Percentiles rank a stretch among this genome's conserved stretches.
Evolutionary conservation across 306 rosid species (phyloP).

Genomic region (Acacia crassicarpa): DNA sequence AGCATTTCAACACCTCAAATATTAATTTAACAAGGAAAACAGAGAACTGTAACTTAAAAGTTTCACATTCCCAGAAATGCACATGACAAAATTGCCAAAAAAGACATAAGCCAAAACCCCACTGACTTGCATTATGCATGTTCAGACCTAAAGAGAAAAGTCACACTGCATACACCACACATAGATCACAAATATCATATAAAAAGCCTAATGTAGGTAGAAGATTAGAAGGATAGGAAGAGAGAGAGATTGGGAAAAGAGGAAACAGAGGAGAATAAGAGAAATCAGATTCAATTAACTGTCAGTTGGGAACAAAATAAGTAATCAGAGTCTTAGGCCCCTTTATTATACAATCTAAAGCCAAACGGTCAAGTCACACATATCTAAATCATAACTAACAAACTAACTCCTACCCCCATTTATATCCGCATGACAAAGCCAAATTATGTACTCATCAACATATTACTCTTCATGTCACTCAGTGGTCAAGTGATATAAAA

Average conservation of each 20-base stretch:
- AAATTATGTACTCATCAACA: neutral
- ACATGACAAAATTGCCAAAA: conserved; percentile 22
- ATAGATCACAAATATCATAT: too few relatives aligned
- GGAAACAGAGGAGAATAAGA: too few relatives aligned
- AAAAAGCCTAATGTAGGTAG: too few relatives aligned
- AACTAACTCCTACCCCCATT: neutral
- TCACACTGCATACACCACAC: too few relatives aligned
- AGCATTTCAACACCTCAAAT: conserved; percentile 18
- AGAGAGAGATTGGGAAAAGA: too few relatives aligned
- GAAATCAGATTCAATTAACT: too few relatives aligned
- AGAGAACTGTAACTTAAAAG: neutral
- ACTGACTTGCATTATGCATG: neutral
- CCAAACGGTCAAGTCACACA: too few relatives aligned
- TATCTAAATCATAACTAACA: neutral
- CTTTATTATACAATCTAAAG: too few relatives aligned
- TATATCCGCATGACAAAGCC: neutral
- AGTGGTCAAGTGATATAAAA: neutral
- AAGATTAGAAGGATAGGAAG: too few relatives aligned
- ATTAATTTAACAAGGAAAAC: neutral
- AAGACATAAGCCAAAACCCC: neutral
- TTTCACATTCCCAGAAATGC: neutral
- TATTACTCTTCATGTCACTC: neutral
- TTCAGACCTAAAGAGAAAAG: too few relatives aligned
- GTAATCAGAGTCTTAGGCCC: too few relatives aligned
- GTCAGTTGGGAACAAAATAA: too few relatives aligned